A percentile compares a stretch with the other conserved stretches of the same genome.
phyloP scores from a whole-genome alignment of 176 grass and related monocot species.

The Hordeum marinum region DNA sequence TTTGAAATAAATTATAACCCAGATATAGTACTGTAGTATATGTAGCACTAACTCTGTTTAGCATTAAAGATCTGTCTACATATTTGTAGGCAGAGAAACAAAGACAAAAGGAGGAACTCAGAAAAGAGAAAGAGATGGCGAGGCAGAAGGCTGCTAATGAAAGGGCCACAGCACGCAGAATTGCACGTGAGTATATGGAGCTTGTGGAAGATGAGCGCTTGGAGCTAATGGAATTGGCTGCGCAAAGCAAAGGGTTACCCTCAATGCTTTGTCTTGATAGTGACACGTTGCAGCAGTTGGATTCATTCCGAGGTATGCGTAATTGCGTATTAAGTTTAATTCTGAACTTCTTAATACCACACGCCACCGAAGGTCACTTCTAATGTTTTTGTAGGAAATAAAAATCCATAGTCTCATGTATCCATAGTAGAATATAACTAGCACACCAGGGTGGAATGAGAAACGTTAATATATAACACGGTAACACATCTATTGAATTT shows the following conservation, averaged over 20 bases:
- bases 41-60: conserved; percentile 1
- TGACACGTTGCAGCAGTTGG: conserved; percentile 79
- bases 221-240: conserved; percentile 95
- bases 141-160: conserved; percentile 81
- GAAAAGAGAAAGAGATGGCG: conserved; percentile 84
- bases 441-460: not conserved
- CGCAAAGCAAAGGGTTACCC: conserved; percentile 72
- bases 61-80: conserved; percentile 5
- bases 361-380: not conserved
- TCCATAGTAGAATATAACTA: not conserved
- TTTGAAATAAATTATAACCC: conserved; percentile 16
- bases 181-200: conserved; percentile 92
- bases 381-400: not conserved
- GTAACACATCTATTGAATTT: not conserved
- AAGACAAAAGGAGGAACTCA: conserved; percentile 90
- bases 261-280: conserved; percentile 84
- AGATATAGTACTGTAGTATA: not conserved
- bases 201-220: conserved; percentile 92
- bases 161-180: conserved; percentile 93
- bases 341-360: not conserved
- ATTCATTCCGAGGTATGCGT: conserved; percentile 77
- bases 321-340: not conserved
- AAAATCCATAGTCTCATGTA: conserved; percentile 11
- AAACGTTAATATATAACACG: not conserved
- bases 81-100: conserved; percentile 74